A percentile compares a stretch with the other conserved stretches of the same genome.
phyloP scores from a whole-genome alignment of 768 basidiomycete species.

The Leccinum incarnatum region DNA sequence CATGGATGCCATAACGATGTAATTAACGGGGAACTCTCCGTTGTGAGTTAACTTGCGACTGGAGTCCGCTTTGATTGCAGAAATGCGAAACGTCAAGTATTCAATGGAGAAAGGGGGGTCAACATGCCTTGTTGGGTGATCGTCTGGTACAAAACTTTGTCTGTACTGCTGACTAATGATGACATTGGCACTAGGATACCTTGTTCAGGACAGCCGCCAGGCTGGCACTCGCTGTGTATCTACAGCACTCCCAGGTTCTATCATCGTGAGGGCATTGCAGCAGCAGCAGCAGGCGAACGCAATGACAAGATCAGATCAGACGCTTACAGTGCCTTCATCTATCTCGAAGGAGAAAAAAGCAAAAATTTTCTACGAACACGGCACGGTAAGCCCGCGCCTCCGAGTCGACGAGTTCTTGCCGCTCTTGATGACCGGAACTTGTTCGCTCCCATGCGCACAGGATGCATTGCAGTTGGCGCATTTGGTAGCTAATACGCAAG shows the following conservation, averaged over 20 bases:
- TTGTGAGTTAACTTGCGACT: constrained; percentile 5
- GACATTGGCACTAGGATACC: neutral
- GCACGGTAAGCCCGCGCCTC: constrained; percentile 27
- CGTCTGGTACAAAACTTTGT: constrained; percentile 11
- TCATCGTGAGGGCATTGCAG: constrained; percentile 15
- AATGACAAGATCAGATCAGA: constrained; percentile 30
- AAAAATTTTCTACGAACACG: constrained; percentile 32
- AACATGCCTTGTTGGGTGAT: constrained; percentile 23
- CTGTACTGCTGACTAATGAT: constrained; percentile 22
- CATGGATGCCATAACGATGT: constrained; percentile 30
- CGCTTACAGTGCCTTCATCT: constrained; percentile 19
- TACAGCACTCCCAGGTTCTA: constrained; percentile 15
- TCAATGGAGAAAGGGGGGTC: constrained; percentile 5
- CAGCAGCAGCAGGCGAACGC: constrained; percentile 4
- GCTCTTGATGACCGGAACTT: constrained; percentile 23
- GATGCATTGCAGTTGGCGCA: constrained; percentile 47
- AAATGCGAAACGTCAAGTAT: constrained; percentile 11
- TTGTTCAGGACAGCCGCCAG: neutral
- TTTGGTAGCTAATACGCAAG: constrained; percentile 44
- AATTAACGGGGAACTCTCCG: constrained; percentile 28
- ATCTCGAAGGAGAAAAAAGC: constrained; percentile 26
- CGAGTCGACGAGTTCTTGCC: constrained; percentile 6
- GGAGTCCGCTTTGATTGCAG: constrained; percentile 7
- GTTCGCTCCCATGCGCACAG: constrained; percentile 30
- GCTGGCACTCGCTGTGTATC: neutral